These are phyloP conservation scores for Chenopodium berlandieri DNA, from an alignment of 148 eudicot genomes.

Conservation along the genomic window DNA sequence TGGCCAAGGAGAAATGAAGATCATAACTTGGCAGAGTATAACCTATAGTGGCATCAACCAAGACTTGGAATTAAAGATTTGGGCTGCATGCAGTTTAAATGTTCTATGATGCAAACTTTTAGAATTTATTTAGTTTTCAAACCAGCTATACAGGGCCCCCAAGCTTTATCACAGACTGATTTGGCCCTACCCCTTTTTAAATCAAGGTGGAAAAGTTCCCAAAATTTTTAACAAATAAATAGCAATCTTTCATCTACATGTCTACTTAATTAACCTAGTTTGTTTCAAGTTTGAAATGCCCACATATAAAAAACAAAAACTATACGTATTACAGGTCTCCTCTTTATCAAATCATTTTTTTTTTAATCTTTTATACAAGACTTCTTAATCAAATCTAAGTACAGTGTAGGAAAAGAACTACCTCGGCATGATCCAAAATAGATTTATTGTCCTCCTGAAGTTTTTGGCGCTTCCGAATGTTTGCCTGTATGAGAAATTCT, in stretches of 20 bases:
- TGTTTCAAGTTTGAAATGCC: not conserved
- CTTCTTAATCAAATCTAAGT: not conserved
- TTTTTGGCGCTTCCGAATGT: slow-evolving; percentile 81
- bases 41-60: not conserved
- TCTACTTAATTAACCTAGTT: not conserved
- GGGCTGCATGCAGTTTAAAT: not conserved
- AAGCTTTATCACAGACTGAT: not conserved
- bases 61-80: not conserved
- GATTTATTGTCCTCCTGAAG: slow-evolving; percentile 51
- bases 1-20: not conserved
- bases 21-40: not conserved
- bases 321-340: not conserved
- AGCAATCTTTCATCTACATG: not conserved
- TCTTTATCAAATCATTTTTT: too few relatives aligned
- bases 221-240: not conserved
- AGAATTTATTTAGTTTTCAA: not conserved
- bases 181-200: not conserved
- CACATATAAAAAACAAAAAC: not conserved
- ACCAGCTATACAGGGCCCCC: not conserved
- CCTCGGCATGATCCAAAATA: slow-evolving; percentile 59
- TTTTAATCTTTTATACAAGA: too few relatives aligned
- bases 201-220: not conserved
- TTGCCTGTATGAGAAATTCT: slow-evolving; percentile 86
- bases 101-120: not conserved
- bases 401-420: slow-evolving; percentile 20